phyloP scores from a whole-genome alignment of 306 rosid genomes.

The Ochetophila trinervis region DNA sequence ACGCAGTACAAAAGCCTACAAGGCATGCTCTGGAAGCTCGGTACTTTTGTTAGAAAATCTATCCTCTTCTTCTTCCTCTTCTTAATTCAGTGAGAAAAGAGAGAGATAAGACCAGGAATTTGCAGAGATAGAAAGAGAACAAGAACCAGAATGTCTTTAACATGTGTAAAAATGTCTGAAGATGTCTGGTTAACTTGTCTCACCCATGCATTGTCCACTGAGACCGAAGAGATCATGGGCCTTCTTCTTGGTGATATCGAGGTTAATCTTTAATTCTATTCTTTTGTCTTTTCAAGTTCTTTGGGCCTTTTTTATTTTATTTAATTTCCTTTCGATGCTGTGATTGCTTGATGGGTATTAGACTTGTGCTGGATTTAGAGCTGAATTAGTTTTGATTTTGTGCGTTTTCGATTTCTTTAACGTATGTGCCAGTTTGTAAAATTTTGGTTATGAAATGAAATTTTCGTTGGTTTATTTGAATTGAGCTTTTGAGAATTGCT shows the following conservation, averaged over 20 bases:
- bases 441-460: background rate
- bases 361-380: background rate
- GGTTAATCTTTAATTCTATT: conserved; percentile 35
- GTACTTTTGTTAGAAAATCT: background rate
- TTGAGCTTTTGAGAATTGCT: background rate
- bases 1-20: background rate
- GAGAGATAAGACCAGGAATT: background rate
- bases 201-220: conserved; percentile 94
- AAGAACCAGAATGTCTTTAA: conserved; percentile 56
- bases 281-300: background rate
- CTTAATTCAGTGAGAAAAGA: background rate
- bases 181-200: conserved; percentile 93
- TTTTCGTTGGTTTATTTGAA: conserved; percentile 3
- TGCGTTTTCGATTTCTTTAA: conserved; percentile 6
- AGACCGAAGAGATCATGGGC: conserved; percentile 99
- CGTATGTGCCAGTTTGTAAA: conserved; percentile 15
- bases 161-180: conserved; percentile 83
- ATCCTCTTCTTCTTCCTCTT: background rate
- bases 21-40: background rate
- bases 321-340: background rate
- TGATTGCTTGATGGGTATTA: conserved; percentile 20
- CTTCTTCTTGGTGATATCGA: conserved; percentile 95
- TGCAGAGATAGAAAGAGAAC: conserved; percentile 4
- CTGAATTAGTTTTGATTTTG: conserved; percentile 10
- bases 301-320: background rate